These are phyloP conservation scores for Pholiota microspora DNA, from an alignment of 768 basidiomycete genomes.

Conservation along the genomic window DNA sequence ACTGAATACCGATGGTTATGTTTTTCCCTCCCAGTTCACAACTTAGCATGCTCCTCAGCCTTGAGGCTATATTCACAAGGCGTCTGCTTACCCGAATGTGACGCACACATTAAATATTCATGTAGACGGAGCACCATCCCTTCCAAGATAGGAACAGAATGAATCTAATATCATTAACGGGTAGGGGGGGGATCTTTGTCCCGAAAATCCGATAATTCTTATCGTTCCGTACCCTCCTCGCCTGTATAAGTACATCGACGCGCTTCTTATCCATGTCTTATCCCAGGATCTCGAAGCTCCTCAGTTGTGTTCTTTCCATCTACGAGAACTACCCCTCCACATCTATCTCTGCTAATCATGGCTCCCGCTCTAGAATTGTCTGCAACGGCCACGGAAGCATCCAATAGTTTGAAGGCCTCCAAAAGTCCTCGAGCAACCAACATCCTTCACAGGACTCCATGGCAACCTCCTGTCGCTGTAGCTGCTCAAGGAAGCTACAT, in stretches of 20 bases:
- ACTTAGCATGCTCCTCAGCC: background rate
- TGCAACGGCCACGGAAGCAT: background rate
- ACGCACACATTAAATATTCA: background rate
- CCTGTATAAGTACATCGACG: background rate
- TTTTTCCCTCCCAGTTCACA: background rate
- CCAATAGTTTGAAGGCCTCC: conserved; percentile 15
- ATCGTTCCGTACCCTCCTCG: background rate
- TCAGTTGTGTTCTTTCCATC: background rate
- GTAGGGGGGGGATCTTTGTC: background rate
- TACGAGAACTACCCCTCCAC: background rate
- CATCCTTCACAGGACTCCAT: conserved; percentile 71
- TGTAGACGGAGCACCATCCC: no score
- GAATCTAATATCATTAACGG: background rate
- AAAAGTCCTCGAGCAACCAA: conserved; percentile 16
- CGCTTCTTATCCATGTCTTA: background rate
- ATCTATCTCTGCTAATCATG: background rate
- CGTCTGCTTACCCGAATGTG: background rate
- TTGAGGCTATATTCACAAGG: conserved; percentile 5
- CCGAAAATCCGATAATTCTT: conserved; percentile 6
- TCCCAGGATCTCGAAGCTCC: background rate
- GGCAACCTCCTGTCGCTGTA: conserved; percentile 69
- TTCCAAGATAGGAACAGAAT: conserved; percentile 1
- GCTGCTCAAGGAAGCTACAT: conserved; percentile 69
- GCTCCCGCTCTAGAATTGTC: conserved; percentile 8
- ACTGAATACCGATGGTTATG: background rate